phyloP scores from a whole-genome alignment of 2,329 filamentous ascomycete species.

The Pseudocercospora macadamiae region DNA sequence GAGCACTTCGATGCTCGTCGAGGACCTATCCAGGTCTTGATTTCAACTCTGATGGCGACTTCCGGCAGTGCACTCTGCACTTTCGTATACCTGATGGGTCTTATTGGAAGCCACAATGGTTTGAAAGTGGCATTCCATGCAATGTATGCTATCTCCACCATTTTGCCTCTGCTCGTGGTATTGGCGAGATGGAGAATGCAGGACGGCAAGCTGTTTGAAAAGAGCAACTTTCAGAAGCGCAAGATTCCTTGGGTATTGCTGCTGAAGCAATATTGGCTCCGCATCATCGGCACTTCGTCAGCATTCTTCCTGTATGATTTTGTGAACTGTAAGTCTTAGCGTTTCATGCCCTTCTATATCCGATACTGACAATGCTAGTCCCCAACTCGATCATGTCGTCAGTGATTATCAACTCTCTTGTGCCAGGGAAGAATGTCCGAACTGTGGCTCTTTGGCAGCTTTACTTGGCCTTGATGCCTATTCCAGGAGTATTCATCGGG shows the following conservation, averaged over 20 bases:
- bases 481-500: slow-evolving; percentile 56
- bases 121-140: slow-evolving; percentile 46
- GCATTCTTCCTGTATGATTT: slow-evolving; percentile 44
- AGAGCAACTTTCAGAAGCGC: slow-evolving; percentile 51
- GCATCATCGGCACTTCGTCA: slow-evolving; percentile 25
- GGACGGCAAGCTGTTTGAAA: slow-evolving; percentile 53
- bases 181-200: slow-evolving; percentile 43
- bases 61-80: slow-evolving; percentile 30
- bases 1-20: slow-evolving; percentile 43
- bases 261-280: slow-evolving; percentile 39
- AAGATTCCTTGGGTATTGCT: slow-evolving; percentile 52
- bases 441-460: slow-evolving; percentile 55
- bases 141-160: slow-evolving; percentile 49
- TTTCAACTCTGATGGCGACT: slow-evolving; percentile 31
- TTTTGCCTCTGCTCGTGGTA: slow-evolving; percentile 50
- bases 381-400: slow-evolving; percentile 53
- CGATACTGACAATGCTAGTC: slow-evolving; percentile 43
- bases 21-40: slow-evolving; percentile 33
- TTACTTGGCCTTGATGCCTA: slow-evolving; percentile 48
- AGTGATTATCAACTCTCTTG: slow-evolving; percentile 43
- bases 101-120: slow-evolving; percentile 37
- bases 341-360: no score
- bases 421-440: slow-evolving; percentile 42
- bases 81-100: slow-evolving; percentile 45
- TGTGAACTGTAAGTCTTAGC: slow-evolving; percentile 51